phyloP scores from a whole-genome alignment of 148 eudicot genomes.

The Bassia scoparia region DNA sequence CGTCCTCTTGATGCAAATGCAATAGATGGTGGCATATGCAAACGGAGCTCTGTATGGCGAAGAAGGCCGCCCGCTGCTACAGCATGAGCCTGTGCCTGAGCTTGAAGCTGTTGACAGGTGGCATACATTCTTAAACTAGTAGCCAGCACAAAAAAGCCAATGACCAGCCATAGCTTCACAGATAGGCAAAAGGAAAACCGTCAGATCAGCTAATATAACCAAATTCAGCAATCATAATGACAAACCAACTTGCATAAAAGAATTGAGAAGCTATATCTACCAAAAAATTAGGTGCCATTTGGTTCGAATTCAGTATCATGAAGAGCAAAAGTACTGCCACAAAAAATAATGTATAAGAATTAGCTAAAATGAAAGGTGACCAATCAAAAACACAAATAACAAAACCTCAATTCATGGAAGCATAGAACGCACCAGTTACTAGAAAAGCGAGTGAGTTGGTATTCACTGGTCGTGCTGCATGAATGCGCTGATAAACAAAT shows the following conservation, averaged over 20 bases:
- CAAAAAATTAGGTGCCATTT: conserved; percentile 92
- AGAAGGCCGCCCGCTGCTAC: conserved; percentile 93
- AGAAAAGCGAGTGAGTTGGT: conserved; percentile 86
- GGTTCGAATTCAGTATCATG: conserved; percentile 84
- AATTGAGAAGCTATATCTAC: conserved; percentile 28
- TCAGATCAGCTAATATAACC: conserved; percentile 8
- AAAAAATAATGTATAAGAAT: conserved; percentile 3
- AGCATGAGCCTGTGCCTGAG: conserved; percentile 96
- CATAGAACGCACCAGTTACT: conserved; percentile 60
- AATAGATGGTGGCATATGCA: conserved; percentile 88
- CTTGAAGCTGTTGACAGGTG: conserved; percentile 96
- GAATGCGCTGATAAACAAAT: conserved; percentile 61
- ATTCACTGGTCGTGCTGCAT: conserved; percentile 74
- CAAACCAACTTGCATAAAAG: conserved; percentile 1
- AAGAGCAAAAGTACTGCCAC: conserved; percentile 81
- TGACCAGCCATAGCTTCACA: conserved; percentile 85
- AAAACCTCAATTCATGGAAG: background rate
- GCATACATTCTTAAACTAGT: conserved; percentile 92
- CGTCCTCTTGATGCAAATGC: conserved; percentile 90
- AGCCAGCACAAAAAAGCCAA: conserved; percentile 92
- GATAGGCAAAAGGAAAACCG: background rate
- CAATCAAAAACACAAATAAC: background rate
- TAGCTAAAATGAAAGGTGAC: background rate
- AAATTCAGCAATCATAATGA: background rate
- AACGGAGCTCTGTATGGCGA: conserved; percentile 82